A percentile compares a stretch with the other conserved stretches of the same genome.
Evolutionary conservation across 768 basidiomycete species (phyloP).

Genomic region (Butyriboletus loyo): DNA sequence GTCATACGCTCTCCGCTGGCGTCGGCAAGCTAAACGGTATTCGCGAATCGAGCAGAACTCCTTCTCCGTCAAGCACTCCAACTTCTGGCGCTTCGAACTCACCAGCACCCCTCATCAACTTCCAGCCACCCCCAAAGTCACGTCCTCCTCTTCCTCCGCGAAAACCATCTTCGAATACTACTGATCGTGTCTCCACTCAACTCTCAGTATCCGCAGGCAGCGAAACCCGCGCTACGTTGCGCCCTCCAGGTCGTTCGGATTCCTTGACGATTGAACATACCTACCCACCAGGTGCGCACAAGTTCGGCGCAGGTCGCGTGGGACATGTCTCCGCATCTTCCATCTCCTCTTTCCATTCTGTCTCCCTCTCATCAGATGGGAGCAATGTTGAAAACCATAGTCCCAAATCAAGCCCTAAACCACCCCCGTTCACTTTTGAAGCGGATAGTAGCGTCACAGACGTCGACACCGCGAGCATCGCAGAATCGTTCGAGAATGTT

Average conservation of each 20-base stretch:
- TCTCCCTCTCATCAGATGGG: conserved; percentile 71
- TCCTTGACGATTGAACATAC: conserved; percentile 57
- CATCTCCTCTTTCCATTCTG: conserved; percentile 80
- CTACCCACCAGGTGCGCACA: conserved; percentile 45
- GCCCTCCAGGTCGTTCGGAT: conserved; percentile 39
- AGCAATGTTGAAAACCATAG: conserved; percentile 24
- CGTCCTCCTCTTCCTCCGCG: conserved; percentile 67
- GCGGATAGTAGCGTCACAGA: conserved; percentile 36
- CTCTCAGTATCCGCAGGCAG: conserved; percentile 12
- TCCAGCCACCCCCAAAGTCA: conserved; percentile 48
- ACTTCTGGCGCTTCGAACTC: conserved; percentile 6
- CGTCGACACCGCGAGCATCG: conserved; percentile 53
- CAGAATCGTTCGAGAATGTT: conserved; percentile 72
- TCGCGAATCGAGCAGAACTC: conserved; percentile 23
- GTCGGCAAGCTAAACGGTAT: conserved; percentile 15
- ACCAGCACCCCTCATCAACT: conserved; percentile 50
- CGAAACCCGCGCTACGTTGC: conserved; percentile 18
- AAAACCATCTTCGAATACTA: conserved; percentile 52
- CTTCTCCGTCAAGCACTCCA: conserved; percentile 15
- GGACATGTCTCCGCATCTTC: conserved; percentile 66
- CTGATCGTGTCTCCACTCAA: conserved; percentile 39
- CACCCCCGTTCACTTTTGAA: conserved; percentile 49
- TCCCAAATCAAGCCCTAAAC: conserved; percentile 26
- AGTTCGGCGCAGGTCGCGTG: conserved; percentile 32
- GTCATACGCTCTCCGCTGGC: conserved; percentile 9